A percentile compares a stretch with the other conserved stretches of the same genome.
Conservation (phyloP, 2,329 filamentous ascomycete genomes). For the Stemphylium lycopersici region DNA sequence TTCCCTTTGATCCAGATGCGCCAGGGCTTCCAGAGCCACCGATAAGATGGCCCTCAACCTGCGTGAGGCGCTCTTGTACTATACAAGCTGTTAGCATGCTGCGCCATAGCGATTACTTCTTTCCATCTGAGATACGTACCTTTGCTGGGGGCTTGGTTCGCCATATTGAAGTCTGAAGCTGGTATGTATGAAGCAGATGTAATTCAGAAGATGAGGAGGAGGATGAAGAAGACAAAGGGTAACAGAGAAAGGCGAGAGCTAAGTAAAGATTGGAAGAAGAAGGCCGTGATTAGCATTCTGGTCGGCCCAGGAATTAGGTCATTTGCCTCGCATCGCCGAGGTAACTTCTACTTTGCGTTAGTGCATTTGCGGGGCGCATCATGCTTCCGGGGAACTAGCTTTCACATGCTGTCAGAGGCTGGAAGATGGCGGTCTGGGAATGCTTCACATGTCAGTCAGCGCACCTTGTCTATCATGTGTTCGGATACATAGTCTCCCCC, state of each 20-base stretch:
- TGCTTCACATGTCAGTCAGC: constrained; percentile 13
- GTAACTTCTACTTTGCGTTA: constrained; percentile 18
- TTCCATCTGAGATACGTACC: constrained; percentile 8
- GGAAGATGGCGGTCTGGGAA: background rate
- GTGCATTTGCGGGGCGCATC: constrained; percentile 21
- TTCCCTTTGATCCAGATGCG: constrained; percentile 45
- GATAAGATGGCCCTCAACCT: constrained; percentile 65
- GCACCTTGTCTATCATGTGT: constrained; percentile 3
- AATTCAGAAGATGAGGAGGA: constrained; percentile 4
- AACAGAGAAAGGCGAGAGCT: background rate
- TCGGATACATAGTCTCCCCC: background rate
- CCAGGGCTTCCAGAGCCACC: constrained; percentile 32
- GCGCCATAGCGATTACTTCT: constrained; percentile 13
- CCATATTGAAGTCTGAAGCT: constrained; percentile 33
- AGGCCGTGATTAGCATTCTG: background rate
- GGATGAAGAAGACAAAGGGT: too few relatives aligned
- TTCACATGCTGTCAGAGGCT: constrained; percentile 27
- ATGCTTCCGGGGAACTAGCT: constrained; percentile 16
- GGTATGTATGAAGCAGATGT: constrained; percentile 4
- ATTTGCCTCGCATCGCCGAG: constrained; percentile 22
- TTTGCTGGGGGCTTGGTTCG: constrained; percentile 45
- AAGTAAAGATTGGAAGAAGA: background rate
- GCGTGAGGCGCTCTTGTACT: constrained; percentile 65
- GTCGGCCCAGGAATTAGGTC: constrained; percentile 15
- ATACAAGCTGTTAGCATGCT: constrained; percentile 15